phyloP scores from a whole-genome alignment of 495 filamentous ascomycete species.

The Daldinia decipiens region DNA sequence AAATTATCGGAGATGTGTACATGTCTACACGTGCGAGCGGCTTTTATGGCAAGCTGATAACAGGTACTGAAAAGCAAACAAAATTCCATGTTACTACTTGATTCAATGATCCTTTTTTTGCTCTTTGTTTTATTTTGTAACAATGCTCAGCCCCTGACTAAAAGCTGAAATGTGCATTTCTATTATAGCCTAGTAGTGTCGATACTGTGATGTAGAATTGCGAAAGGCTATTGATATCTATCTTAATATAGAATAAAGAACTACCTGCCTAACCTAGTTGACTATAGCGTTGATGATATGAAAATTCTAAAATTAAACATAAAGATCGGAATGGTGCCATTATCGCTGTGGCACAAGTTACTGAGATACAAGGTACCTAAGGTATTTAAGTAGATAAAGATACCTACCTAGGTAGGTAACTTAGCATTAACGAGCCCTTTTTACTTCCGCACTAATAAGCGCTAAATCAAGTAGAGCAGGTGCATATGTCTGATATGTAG shows the following conservation, averaged over 20 bases:
- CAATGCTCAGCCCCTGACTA: too few relatives aligned
- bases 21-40: background rate
- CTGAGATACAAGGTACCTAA: too few relatives aligned
- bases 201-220: too few relatives aligned
- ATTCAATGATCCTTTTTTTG: too few relatives aligned
- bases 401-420: too few relatives aligned
- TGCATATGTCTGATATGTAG: background rate
- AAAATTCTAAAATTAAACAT: conserved; percentile 34
- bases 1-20: background rate
- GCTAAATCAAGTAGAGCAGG: background rate
- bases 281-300: background rate
- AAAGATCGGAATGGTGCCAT: conserved; percentile 10
- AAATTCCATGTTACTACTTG: background rate
- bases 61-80: background rate
- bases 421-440: background rate
- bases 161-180: too few relatives aligned
- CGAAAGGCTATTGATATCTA: too few relatives aligned
- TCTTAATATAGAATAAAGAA: too few relatives aligned
- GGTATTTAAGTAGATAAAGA: too few relatives aligned
- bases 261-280: background rate
- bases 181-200: too few relatives aligned
- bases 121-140: too few relatives aligned
- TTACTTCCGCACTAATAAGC: background rate
- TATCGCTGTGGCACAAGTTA: background rate
- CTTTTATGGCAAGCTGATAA: background rate